Evolutionary conservation across 768 basidiomycete genomes (phyloP).

Genomic region (Candolleomyces aberdarensis): DNA sequence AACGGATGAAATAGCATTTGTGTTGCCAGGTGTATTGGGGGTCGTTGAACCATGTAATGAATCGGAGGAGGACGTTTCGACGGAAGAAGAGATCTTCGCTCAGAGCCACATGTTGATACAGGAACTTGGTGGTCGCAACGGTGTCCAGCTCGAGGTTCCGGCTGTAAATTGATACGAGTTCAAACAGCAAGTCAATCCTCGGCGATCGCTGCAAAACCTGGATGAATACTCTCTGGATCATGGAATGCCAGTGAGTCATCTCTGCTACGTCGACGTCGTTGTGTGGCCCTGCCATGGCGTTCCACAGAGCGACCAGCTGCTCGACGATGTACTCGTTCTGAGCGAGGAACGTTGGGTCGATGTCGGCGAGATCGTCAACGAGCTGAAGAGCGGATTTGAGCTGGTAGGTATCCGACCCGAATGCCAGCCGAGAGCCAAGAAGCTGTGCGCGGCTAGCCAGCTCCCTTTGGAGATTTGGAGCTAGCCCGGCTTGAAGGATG

Average conservation of each 20-base stretch:
- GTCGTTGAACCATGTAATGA: slow-evolving; percentile 81
- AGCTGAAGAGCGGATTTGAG: slow-evolving; percentile 72
- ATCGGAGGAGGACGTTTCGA: slow-evolving; percentile 80
- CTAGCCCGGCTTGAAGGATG: slow-evolving; percentile 75
- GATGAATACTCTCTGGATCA: slow-evolving; percentile 77
- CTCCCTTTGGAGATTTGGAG: slow-evolving; percentile 71
- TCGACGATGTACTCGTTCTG: slow-evolving; percentile 68
- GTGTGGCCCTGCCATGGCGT: slow-evolving; percentile 41
- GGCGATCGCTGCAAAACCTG: slow-evolving; percentile 64
- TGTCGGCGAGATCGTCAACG: slow-evolving; percentile 68
- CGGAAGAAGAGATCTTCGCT: slow-evolving; percentile 66
- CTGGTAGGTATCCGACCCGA: slow-evolving; percentile 44
- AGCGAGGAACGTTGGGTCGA: slow-evolving; percentile 69
- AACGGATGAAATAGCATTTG: slow-evolving; percentile 77
- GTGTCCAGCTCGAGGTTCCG: slow-evolving; percentile 81
- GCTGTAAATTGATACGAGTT: slow-evolving; percentile 77
- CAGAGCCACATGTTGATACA: slow-evolving; percentile 82
- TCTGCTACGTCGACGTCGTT: slow-evolving; percentile 46
- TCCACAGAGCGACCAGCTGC: slow-evolving; percentile 74
- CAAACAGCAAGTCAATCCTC: slow-evolving; percentile 86
- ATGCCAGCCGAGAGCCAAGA: slow-evolving; percentile 51
- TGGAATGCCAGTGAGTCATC: slow-evolving; percentile 53
- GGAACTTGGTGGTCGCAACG: slow-evolving; percentile 74
- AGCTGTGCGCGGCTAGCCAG: slow-evolving; percentile 55
- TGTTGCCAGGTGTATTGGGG: slow-evolving; percentile 60